Percentiles rank a stretch among this genome's conserved stretches.
These are phyloP conservation scores for Gryganskiella cystojenkinii DNA, from an alignment of 192 early-diverging fungal genomes.

Conservation along the genomic window DNA sequence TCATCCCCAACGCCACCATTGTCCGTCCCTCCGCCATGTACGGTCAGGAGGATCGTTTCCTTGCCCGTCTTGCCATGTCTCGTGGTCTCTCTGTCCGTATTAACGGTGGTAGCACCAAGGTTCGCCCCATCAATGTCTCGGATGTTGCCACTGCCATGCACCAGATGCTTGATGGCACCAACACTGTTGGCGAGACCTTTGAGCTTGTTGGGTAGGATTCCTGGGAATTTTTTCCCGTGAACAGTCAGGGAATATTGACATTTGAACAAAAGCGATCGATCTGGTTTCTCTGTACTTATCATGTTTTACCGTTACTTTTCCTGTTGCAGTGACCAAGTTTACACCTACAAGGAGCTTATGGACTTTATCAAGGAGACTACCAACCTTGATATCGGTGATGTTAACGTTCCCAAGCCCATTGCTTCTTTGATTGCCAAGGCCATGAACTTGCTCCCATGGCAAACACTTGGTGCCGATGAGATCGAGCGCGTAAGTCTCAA, in stretches of 20 bases:
- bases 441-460: slow-evolving; percentile 77
- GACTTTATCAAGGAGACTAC: slow-evolving; percentile 76
- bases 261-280: neutral
- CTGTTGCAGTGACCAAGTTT: slow-evolving; percentile 72
- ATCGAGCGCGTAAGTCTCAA: slow-evolving; percentile 73
- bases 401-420: slow-evolving; percentile 75
- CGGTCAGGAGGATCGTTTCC: slow-evolving; percentile 93
- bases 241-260: neutral
- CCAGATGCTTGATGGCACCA: slow-evolving; percentile 75
- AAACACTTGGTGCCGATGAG: slow-evolving; percentile 86
- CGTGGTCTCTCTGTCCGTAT: slow-evolving; percentile 67
- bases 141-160: slow-evolving; percentile 92
- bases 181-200: slow-evolving; percentile 84
- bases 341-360: slow-evolving; percentile 75
- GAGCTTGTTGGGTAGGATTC: slow-evolving; percentile 87
- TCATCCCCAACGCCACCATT: slow-evolving; percentile 94
- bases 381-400: slow-evolving; percentile 53
- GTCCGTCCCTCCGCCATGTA: slow-evolving; percentile 91
- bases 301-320: neutral
- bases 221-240: neutral
- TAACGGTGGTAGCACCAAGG: slow-evolving; percentile 73
- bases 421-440: slow-evolving; percentile 74
- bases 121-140: slow-evolving; percentile 77
- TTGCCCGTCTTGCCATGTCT: slow-evolving; percentile 83
- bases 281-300: neutral